These are phyloP conservation scores for Chaetomium sp. DNA, from an alignment of 2,329 filamentous ascomycete species.

Conservation along the genomic window DNA sequence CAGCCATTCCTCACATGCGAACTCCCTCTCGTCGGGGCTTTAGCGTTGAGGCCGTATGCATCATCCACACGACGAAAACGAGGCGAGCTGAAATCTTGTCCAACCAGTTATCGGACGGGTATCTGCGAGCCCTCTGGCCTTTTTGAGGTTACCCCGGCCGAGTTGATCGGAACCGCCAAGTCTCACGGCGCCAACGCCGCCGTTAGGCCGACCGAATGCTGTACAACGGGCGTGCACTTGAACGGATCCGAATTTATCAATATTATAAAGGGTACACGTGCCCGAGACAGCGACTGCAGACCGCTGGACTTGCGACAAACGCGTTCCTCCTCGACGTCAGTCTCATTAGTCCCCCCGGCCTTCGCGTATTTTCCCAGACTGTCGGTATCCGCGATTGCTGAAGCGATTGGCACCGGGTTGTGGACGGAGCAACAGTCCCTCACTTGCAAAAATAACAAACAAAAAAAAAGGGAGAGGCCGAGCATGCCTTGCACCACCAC, in stretches of 20 bases:
- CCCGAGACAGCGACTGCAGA: slow-evolving; percentile 23
- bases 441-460: not conserved
- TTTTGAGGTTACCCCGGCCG: slow-evolving; percentile 21
- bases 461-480: not conserved
- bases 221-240: not conserved
- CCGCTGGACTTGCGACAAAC: slow-evolving; percentile 11
- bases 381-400: slow-evolving; percentile 16
- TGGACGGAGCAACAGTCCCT: not conserved
- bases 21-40: slow-evolving; percentile 10
- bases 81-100: slow-evolving; percentile 29
- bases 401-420: slow-evolving; percentile 12
- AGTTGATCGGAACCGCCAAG: slow-evolving; percentile 24
- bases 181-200: slow-evolving; percentile 16
- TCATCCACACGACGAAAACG: not conserved
- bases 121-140: slow-evolving; percentile 1
- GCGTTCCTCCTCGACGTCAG: slow-evolving; percentile 3
- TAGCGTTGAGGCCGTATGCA: slow-evolving; percentile 14
- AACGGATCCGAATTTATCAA: slow-evolving; percentile 20
- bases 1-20: slow-evolving; percentile 8
- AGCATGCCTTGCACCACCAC: not conserved
- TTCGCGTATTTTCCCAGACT: slow-evolving; percentile 10
- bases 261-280: slow-evolving; percentile 1
- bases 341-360: not conserved
- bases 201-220: slow-evolving; percentile 13
- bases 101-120: slow-evolving; percentile 21